Evolutionary conservation across 1,139 yeast genomes (phyloP).

Genomic region (Candida sanyaensis): DNA sequence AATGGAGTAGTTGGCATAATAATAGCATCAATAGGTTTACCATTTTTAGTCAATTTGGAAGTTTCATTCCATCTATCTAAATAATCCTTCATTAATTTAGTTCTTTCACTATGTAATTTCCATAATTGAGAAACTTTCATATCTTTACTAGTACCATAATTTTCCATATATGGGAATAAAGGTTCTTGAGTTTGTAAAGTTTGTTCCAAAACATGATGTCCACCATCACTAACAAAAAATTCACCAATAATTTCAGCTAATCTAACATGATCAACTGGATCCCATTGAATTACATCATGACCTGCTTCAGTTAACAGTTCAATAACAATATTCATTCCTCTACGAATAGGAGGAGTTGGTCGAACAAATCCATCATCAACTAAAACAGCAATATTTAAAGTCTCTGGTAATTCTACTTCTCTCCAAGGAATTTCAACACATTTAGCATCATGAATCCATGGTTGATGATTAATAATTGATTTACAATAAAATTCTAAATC

Average conservation of each 20-base stretch:
- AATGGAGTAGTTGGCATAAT: slow-evolving; percentile 50
- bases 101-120: slow-evolving; percentile 40
- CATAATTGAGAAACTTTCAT: slow-evolving; percentile 42
- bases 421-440: slow-evolving; percentile 65
- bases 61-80: slow-evolving; percentile 41
- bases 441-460: slow-evolving; percentile 65
- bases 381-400: slow-evolving; percentile 36
- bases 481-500: slow-evolving; percentile 67
- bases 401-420: slow-evolving; percentile 43
- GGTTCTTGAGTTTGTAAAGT: slow-evolving; percentile 50
- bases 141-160: slow-evolving; percentile 31
- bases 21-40: slow-evolving; percentile 49
- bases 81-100: slow-evolving; percentile 32
- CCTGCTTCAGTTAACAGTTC: slow-evolving; percentile 30
- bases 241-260: slow-evolving; percentile 37
- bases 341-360: slow-evolving; percentile 57
- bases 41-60: slow-evolving; percentile 29
- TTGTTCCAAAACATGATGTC: slow-evolving; percentile 31
- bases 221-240: slow-evolving; percentile 51
- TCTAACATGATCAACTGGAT: slow-evolving; percentile 38
- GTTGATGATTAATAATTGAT: slow-evolving; percentile 57
- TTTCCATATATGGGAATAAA: slow-evolving; percentile 34
- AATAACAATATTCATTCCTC: slow-evolving; percentile 31
- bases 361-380: slow-evolving; percentile 38
- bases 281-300: slow-evolving; percentile 43